Base-by-base conservation (phyloP, 2,329 filamentous ascomycete genomes). In the Beauveria varroae region DNA sequence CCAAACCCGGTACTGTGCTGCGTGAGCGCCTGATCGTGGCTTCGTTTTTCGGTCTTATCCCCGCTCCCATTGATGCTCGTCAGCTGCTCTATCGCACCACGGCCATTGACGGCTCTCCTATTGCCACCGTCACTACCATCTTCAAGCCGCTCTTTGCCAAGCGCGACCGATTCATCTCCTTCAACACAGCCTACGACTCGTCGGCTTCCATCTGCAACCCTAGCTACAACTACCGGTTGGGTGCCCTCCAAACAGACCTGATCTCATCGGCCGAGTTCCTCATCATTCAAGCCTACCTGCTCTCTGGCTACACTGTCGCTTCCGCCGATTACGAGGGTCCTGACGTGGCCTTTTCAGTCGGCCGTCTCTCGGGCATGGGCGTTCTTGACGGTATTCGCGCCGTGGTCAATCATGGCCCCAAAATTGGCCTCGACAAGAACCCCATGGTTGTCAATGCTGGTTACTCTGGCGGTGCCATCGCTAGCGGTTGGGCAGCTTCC, bases 41-140 rank as follows among this genome's bases (percentile, higher is more conserved):
- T 12, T 30, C 62, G 16, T 61, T 63, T 16, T 61, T 63, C 18
- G 62, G 62, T 3, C 18, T 57, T 8, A 37, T 63, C 30, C 62
- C 62, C 14, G 43, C 22, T 12, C 51, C 51, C 22, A 34, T 61
- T 14, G 57, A 63, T 2, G 30, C 62, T 7, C 53, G 26, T 9
- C 62, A 63, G 57, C 24, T 63, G 10, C 58, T 63, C 18, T 63
- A 61, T 40, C 62, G 62, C n/a, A 63, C 62, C 24, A 57, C 52
- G 8, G 62, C 62, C 47, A 46, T 63, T n/a, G 52, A 63, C 34
- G 62, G 62, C 26, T 63, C 62, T 1, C 5, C 62, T 12, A 63
- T 63, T 14, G 62, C 62, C 24, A 61, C 57, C n/a, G 62, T 61
- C 37, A 61, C 58, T 12, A 63, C 62, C 24, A n/a, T 63, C 44